Percentiles rank a stretch among this genome's conserved stretches.
phyloP scores from a whole-genome alignment of 2,329 filamentous ascomycete genomes.

The Ophiostoma australiae region DNA sequence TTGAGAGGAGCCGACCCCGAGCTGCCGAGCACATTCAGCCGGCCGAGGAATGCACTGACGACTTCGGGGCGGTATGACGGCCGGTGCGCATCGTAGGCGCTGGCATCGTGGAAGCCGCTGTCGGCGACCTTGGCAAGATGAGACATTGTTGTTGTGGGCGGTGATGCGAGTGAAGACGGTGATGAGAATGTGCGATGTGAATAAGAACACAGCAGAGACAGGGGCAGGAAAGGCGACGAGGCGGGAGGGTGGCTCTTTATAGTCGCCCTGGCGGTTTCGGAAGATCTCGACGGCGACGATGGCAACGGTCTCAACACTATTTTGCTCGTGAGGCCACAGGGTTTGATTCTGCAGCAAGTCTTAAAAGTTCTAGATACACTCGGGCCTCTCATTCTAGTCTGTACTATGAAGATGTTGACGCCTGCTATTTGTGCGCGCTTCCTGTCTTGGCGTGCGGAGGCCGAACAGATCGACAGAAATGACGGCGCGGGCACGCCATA shows the following conservation, averaged over 20 bases:
- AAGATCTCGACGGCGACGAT: not conserved
- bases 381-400: not conserved
- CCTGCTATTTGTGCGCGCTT: not conserved
- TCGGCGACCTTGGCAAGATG: slow-evolving; percentile 33
- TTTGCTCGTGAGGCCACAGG: not conserved
- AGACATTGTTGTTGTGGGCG: not conserved
- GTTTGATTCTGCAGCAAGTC: not conserved
- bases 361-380: not conserved
- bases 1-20: slow-evolving; percentile 38
- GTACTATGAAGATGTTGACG: not conserved
- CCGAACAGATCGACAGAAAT: not conserved
- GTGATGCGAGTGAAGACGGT: slow-evolving; percentile 11
- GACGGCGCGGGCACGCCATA: not conserved
- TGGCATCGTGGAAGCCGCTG: slow-evolving; percentile 61
- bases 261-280: not conserved
- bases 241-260: not conserved
- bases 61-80: slow-evolving; percentile 60
- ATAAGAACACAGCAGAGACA: not conserved
- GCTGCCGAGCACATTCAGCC: slow-evolving; percentile 44
- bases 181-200: not conserved
- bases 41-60: slow-evolving; percentile 53
- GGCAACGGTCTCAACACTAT: not conserved
- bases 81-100: slow-evolving; percentile 61
- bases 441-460: not conserved
- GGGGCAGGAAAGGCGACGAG: not conserved